Evolutionary conservation across 306 rosid genomes (phyloP).

Genomic region (Malus fusca): DNA sequence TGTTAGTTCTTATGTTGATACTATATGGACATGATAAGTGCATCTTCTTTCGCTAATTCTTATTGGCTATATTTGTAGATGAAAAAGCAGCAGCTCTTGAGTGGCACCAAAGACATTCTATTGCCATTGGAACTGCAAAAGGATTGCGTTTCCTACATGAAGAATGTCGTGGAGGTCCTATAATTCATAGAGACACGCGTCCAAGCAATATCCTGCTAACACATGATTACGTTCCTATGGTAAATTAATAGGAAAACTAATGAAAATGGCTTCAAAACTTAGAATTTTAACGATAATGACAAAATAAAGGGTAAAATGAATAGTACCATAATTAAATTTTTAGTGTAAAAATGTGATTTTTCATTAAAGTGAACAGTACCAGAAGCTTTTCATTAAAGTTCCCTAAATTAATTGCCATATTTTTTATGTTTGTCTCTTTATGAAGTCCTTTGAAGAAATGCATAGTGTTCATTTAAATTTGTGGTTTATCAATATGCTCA

Average conservation of each 20-base stretch:
- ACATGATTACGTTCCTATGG: slow-evolving; percentile 83
- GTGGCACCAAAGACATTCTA: slow-evolving; percentile 67
- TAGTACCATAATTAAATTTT: too few relatives aligned
- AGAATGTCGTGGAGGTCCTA: slow-evolving; percentile 87
- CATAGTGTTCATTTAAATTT: not conserved
- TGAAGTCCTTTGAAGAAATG: not conserved
- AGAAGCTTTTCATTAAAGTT: too few relatives aligned
- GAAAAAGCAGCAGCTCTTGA: slow-evolving; percentile 46
- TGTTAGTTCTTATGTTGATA: not conserved
- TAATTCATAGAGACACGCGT: slow-evolving; percentile 76
- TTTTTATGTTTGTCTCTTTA: not conserved
- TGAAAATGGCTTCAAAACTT: too few relatives aligned
- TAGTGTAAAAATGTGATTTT: too few relatives aligned
- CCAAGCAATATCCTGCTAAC: slow-evolving; percentile 89
- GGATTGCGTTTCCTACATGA: slow-evolving; percentile 86
- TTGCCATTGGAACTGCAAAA: slow-evolving; percentile 86
- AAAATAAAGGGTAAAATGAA: too few relatives aligned
- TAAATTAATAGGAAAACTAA: slow-evolving; percentile 10
- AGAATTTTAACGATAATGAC: too few relatives aligned
- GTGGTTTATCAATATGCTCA: not conserved
- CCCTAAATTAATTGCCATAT: not conserved
- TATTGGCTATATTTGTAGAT: slow-evolving; percentile 25
- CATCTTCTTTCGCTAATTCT: not conserved
- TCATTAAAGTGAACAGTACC: too few relatives aligned
- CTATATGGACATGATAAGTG: not conserved